Conservation (phyloP, 768 basidiomycete genomes). For the Trametes maxima region DNA sequence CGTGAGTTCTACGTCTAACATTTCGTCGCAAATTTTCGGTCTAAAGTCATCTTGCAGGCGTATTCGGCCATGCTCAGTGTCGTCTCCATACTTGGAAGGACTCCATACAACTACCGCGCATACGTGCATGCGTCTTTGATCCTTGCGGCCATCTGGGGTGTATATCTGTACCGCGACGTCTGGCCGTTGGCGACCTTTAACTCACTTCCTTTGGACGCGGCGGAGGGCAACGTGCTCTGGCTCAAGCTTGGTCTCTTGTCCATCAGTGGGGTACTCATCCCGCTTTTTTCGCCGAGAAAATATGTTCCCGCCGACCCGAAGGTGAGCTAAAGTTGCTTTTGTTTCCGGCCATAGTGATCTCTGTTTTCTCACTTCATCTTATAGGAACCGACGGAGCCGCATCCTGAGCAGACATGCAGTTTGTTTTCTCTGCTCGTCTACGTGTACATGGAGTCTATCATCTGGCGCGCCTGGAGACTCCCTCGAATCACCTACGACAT, state of each 20-base stretch:
- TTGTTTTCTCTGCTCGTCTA: slow-evolving; percentile 43
- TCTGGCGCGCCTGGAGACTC: slow-evolving; percentile 34
- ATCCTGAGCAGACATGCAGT: slow-evolving; percentile 50
- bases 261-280: slow-evolving; percentile 40
- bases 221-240: slow-evolving; percentile 40
- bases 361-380: background rate
- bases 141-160: slow-evolving; percentile 34
- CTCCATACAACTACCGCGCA: slow-evolving; percentile 28
- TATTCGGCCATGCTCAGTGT: slow-evolving; percentile 40
- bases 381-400: slow-evolving; percentile 25
- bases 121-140: slow-evolving; percentile 38
- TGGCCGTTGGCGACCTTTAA: slow-evolving; percentile 43
- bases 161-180: slow-evolving; percentile 42
- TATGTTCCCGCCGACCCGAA: slow-evolving; percentile 45
- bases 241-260: slow-evolving; percentile 37
- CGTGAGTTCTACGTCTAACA: background rate
- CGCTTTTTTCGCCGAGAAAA: slow-evolving; percentile 40
- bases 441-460: slow-evolving; percentile 42
- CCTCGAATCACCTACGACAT: slow-evolving; percentile 36
- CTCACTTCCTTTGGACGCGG: slow-evolving; percentile 37
- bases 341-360: background rate
- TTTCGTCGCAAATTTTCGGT: background rate
- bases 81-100: slow-evolving; percentile 30
- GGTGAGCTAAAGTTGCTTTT: slow-evolving; percentile 20
- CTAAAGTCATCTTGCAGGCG: slow-evolving; percentile 24